Evolutionary conservation across 257 asterid species (phyloP).

Genomic region (Capsicum pubescens): DNA sequence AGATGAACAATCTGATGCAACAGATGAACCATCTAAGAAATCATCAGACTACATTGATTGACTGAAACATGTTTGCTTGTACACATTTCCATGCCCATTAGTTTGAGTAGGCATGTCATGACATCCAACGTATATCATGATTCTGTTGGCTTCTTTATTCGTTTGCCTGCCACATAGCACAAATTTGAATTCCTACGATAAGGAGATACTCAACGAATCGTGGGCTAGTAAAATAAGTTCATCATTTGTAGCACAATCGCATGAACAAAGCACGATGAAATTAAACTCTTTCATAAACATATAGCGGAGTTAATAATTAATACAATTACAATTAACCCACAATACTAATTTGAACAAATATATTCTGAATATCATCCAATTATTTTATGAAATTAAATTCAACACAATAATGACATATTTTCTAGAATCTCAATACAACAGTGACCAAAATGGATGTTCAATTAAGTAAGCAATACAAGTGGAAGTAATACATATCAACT

Average conservation of each 20-base stretch:
- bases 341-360: neutral
- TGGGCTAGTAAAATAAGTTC: neutral
- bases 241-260: neutral
- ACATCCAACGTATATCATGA: no score
- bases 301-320: no score
- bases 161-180: neutral
- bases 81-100: neutral
- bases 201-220: neutral
- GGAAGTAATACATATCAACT: neutral
- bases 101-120: no score
- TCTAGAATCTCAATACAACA: neutral
- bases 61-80: neutral
- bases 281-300: neutral
- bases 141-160: neutral
- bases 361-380: neutral
- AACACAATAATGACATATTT: neutral
- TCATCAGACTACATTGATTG: neutral
- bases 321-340: no score
- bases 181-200: neutral
- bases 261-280: neutral
- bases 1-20: no score
- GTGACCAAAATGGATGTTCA: neutral
- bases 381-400: neutral
- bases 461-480: conserved; percentile 17
- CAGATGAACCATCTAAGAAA: neutral